phyloP scores from a whole-genome alignment of 225 moss, liverwort and hornwort genomes.

The Pseudisothecium myosuroides region DNA sequence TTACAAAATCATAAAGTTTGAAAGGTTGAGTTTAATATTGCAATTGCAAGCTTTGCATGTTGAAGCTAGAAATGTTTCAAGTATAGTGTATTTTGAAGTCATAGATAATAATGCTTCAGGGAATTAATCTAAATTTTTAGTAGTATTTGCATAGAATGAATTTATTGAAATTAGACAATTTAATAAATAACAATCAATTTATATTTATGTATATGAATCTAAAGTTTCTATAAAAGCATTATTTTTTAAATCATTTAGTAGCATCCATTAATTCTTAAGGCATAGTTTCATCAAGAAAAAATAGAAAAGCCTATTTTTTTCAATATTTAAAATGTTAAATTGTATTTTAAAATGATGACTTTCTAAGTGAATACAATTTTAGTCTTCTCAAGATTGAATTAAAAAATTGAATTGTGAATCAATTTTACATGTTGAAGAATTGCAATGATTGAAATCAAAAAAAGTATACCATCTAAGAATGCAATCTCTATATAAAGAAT shows the following conservation, averaged over 20 bases:
- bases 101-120: background rate
- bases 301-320: background rate
- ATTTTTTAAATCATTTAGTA: too few relatives aligned
- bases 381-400: accelerated
- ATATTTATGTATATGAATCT: background rate
- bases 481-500: too few relatives aligned
- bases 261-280: background rate
- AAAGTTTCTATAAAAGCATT: background rate
- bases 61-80: background rate
- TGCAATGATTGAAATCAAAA: background rate
- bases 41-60: background rate
- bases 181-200: too few relatives aligned
- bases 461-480: background rate
- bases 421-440: background rate
- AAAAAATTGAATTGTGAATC: too few relatives aligned
- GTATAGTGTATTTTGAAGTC: background rate
- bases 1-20: background rate
- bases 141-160: background rate
- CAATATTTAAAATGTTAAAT: background rate
- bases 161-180: background rate
- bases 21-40: background rate
- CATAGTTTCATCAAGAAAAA: background rate
- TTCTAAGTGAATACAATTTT: background rate
- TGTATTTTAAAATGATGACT: background rate
- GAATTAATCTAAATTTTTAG: background rate